phyloP scores from a whole-genome alignment of 1,139 yeast species.

The Spathaspora sp. region DNA sequence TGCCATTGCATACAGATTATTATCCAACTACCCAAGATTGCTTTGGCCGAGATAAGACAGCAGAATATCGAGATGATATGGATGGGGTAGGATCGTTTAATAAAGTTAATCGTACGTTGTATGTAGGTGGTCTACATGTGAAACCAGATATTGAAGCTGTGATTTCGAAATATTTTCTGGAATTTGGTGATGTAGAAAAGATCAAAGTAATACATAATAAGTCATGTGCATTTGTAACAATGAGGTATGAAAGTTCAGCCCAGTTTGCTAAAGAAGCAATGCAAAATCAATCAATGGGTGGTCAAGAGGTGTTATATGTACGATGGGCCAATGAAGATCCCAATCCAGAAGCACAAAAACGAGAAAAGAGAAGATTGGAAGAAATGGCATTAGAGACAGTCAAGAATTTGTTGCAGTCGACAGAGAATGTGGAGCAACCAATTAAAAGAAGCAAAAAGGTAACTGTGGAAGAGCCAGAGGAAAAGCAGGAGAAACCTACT shows the following conservation, averaged over 20 bases:
- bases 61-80: constrained; percentile 89
- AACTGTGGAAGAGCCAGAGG: constrained; percentile 14
- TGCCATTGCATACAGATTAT: constrained; percentile 54
- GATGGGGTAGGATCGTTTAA: constrained; percentile 89
- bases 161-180: constrained; percentile 54
- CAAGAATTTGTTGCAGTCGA: constrained; percentile 23
- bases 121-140: constrained; percentile 65
- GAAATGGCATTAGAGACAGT: constrained; percentile 37
- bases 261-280: constrained; percentile 95
- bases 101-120: constrained; percentile 67
- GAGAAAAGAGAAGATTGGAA: constrained; percentile 44
- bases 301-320: constrained; percentile 62
- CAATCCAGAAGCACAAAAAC: constrained; percentile 62
- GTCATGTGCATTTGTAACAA: constrained; percentile 81
- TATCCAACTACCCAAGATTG: constrained; percentile 75
- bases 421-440: constrained; percentile 5
- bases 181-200: constrained; percentile 78
- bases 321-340: constrained; percentile 94
- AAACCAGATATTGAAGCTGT: constrained; percentile 26
- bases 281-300: constrained; percentile 72
- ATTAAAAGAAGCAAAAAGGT: constrained; percentile 9
- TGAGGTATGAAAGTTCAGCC: constrained; percentile 65
- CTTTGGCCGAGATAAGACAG: constrained; percentile 86
- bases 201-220: constrained; percentile 60
- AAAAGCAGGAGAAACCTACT: constrained; percentile 10